Evolutionary conservation across 169 alveolate genomes (phyloP).

Genomic region (Cryptosporidium ubiquitum): DNA sequence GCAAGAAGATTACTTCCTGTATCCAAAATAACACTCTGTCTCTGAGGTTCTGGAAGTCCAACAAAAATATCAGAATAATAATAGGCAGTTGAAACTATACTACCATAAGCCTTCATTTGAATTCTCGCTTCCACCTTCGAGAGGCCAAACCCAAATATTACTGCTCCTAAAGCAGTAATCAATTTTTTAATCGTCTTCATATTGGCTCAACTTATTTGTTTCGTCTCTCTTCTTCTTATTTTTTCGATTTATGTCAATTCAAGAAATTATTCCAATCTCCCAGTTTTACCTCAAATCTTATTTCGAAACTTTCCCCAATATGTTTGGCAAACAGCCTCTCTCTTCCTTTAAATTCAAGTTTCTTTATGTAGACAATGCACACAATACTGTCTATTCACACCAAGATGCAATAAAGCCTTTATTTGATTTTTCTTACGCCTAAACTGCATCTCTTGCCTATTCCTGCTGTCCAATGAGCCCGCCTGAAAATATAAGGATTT

Average conservation of each 20-base stretch:
- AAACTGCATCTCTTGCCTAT: conserved; percentile 69
- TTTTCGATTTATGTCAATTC: not conserved
- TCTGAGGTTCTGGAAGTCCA: conserved; percentile 72
- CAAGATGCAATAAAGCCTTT: conserved; percentile 53
- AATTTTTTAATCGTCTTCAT: not conserved
- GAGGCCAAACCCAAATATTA: not conserved
- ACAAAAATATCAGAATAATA: conserved; percentile 65
- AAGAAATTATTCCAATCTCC: conserved; percentile 6
- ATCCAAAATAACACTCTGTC: conserved; percentile 70
- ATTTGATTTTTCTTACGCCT: conserved; percentile 26
- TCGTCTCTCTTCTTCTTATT: not conserved
- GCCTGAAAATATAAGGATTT: conserved; percentile 73
- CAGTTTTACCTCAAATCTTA: not conserved
- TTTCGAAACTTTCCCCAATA: conserved; percentile 8
- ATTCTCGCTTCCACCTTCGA: conserved; percentile 5
- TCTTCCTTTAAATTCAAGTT: conserved; percentile 22
- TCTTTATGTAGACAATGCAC: conserved; percentile 53
- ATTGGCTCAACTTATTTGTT: not conserved
- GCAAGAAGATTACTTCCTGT: conserved; percentile 72
- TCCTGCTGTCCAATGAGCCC: conserved; percentile 64
- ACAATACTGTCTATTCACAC: conserved; percentile 74
- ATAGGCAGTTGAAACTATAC: conserved; percentile 70
- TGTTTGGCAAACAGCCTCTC: conserved; percentile 4
- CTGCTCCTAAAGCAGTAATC: not conserved
- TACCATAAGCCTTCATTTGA: conserved; percentile 73